Conservation (phyloP, 169 alveolate species). For the Plasmodium fragile region DNA sequence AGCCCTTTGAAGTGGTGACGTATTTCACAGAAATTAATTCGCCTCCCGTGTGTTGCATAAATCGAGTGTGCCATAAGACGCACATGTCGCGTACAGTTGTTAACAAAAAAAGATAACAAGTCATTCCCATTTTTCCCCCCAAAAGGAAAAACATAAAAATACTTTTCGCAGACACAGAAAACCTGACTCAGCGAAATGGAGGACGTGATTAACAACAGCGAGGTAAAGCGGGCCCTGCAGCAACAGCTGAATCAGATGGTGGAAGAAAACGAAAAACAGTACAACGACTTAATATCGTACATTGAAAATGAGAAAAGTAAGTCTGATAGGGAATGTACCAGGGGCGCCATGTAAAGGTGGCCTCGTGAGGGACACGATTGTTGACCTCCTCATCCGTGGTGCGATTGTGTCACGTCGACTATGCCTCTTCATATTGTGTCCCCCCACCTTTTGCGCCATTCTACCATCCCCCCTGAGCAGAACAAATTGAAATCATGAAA, state of each 20-base stretch:
- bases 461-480: neutral
- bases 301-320: conserved; percentile 72
- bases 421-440: neutral
- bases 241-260: conserved; percentile 36
- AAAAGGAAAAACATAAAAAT: neutral
- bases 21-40: neutral
- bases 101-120: neutral
- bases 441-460: neutral
- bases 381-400: neutral
- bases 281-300: conserved; percentile 57
- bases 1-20: neutral
- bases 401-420: neutral
- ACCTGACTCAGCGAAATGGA: conserved; percentile 10
- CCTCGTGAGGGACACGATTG: neutral
- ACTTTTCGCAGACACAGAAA: neutral
- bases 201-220: conserved; percentile 23
- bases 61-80: neutral
- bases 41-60: neutral
- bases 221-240: conserved; percentile 49
- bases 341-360: neutral
- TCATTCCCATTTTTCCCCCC: neutral
- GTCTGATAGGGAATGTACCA: neutral
- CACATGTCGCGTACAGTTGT: neutral
- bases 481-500: conserved; percentile 60
- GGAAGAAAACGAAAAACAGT: conserved; percentile 63